phyloP scores from a whole-genome alignment of 192 early-diverging fungal genomes.

The Podila verticillata region DNA sequence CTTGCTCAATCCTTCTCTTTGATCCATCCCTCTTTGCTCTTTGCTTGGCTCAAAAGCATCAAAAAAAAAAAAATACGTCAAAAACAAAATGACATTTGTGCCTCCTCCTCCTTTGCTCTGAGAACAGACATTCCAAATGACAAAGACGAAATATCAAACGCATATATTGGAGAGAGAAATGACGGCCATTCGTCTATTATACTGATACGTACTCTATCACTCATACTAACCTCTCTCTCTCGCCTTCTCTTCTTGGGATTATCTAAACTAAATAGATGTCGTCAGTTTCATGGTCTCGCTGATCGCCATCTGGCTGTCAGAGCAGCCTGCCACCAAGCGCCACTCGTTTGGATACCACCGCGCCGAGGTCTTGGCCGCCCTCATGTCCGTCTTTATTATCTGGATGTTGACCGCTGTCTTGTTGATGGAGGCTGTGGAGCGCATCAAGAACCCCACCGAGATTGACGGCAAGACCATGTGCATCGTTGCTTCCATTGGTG shows the following conservation, averaged over 20 bases:
- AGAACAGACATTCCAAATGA: too few species aligned
- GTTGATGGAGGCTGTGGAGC: conserved; percentile 75
- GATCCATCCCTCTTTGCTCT: too few species aligned
- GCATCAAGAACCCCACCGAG: conserved; percentile 67
- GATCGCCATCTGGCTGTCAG: conserved; percentile 55
- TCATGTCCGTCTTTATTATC: conserved; percentile 79
- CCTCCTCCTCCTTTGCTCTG: too few species aligned
- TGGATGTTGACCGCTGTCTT: conserved; percentile 79
- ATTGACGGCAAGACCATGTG: conserved; percentile 81
- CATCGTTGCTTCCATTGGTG: conserved; percentile 74
- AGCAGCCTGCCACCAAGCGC: conserved; percentile 51
- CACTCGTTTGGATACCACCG: conserved; percentile 80
- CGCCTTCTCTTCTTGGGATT: neutral
- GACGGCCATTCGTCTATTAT: too few species aligned
- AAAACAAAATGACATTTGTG: too few species aligned
- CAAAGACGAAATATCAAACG: too few species aligned
- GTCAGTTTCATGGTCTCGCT: conserved; percentile 80
- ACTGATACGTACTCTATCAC: neutral
- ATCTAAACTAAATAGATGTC: conserved; percentile 58
- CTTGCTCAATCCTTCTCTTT: too few species aligned
- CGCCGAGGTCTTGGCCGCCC: conserved; percentile 82
- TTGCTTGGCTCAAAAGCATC: too few species aligned
- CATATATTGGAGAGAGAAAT: too few species aligned
- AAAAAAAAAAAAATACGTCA: too few species aligned
- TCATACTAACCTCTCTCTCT: neutral